A percentile compares a stretch with the other conserved stretches of the same genome.
These are phyloP conservation scores for Helminthosporium solani DNA, from an alignment of 2,329 filamentous ascomycete genomes.

Conservation along the genomic window DNA sequence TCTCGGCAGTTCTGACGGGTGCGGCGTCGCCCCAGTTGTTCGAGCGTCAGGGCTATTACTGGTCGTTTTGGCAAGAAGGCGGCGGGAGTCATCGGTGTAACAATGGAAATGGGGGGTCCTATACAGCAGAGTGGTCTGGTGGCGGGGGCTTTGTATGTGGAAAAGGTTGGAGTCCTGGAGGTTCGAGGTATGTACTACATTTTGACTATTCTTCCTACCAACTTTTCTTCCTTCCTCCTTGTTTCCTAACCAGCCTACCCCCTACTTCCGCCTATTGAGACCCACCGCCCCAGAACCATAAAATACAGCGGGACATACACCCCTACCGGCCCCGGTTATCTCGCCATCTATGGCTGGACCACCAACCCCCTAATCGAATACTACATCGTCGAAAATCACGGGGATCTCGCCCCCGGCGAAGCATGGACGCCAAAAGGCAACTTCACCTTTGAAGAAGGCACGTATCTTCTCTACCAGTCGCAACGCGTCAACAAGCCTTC, in stretches of 20 bases:
- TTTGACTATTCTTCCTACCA: background rate
- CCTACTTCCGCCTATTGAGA: background rate
- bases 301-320: conserved; percentile 28
- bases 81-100: conserved; percentile 3
- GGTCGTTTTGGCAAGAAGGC: conserved; percentile 8
- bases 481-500: conserved; percentile 46
- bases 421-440: conserved; percentile 34
- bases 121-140: conserved; percentile 11
- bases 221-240: too few species aligned
- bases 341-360: conserved; percentile 59
- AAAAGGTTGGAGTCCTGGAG: conserved; percentile 14
- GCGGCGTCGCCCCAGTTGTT: background rate
- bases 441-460: conserved; percentile 20
- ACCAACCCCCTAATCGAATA: conserved; percentile 55
- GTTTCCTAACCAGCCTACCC: too few species aligned
- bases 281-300: conserved; percentile 14
- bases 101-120: conserved; percentile 7
- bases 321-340: conserved; percentile 43
- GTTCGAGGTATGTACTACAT: conserved; percentile 7
- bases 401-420: conserved; percentile 49
- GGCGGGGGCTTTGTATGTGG: conserved; percentile 13
- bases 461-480: conserved; percentile 18
- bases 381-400: conserved; percentile 51
- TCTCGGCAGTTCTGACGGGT: background rate
- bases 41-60: conserved; percentile 4